Percentiles rank a stretch among this genome's conserved stretches.
phyloP scores from a whole-genome alignment of 108 stramenopile genomes.

The Fragilaria crotonensis region DNA sequence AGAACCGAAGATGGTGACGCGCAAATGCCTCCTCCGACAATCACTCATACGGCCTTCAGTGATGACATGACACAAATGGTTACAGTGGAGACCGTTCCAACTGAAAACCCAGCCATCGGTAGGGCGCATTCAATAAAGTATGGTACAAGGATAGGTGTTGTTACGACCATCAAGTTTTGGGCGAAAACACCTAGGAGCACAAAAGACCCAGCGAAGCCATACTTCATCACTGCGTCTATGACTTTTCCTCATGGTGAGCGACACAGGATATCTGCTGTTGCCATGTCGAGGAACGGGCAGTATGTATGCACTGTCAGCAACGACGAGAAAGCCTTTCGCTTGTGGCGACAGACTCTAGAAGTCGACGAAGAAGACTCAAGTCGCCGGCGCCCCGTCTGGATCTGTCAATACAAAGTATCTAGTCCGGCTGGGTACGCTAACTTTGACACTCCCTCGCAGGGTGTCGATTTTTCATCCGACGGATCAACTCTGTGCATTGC shows the following conservation, averaged over 20 bases:
- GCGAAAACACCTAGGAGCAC: conserved; percentile 13
- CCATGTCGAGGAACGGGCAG: conserved; percentile 37
- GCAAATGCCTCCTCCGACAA: conserved; percentile 51
- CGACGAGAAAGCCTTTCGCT: conserved; percentile 71
- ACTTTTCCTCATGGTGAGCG: conserved; percentile 65
- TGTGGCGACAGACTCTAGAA: conserved; percentile 33
- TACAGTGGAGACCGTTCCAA: conserved; percentile 55
- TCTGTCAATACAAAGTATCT: conserved; percentile 61
- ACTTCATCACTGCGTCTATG: conserved; percentile 57
- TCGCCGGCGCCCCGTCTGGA: conserved; percentile 35
- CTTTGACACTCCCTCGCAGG: conserved; percentile 14
- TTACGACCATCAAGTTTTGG: conserved; percentile 72
- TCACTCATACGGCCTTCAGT: conserved; percentile 47
- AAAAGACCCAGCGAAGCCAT: conserved; percentile 26
- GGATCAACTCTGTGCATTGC: conserved; percentile 60
- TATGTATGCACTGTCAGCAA: conserved; percentile 68
- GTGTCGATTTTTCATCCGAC: conserved; percentile 65
- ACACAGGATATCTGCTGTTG: conserved; percentile 47
- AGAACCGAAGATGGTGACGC: conserved; percentile 38
- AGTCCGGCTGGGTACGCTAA: conserved; percentile 70
- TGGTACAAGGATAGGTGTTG: conserved; percentile 29
- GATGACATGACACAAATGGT: conserved; percentile 49
- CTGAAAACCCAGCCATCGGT: conserved; percentile 62
- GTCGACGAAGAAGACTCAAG: not conserved
- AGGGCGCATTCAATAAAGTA: conserved; percentile 6